Percentiles rank a stretch among this genome's conserved stretches.
Evolutionary conservation across 805 yeast genomes (phyloP).

Genomic region (Lipomyces kockii): DNA sequence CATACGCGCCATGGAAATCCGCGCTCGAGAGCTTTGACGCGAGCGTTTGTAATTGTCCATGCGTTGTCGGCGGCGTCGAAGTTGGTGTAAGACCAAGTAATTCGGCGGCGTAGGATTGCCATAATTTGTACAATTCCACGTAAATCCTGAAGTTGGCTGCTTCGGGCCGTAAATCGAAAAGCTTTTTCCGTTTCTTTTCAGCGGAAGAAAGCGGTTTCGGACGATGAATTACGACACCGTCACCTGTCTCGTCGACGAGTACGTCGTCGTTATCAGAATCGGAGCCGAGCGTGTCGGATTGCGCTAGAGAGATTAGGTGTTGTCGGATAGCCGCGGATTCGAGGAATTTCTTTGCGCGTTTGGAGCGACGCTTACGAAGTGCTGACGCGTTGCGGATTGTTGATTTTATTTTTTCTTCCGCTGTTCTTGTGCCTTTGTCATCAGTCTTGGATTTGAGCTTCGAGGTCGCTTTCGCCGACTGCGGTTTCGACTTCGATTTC

Average conservation of each 20-base stretch:
- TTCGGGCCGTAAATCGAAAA: conserved; percentile 14
- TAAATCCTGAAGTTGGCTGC: conserved; percentile 18
- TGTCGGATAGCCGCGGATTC: not conserved
- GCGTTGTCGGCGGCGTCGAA: not conserved
- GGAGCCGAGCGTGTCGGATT: not conserved
- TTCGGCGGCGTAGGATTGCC: conserved; percentile 31
- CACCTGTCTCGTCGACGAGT: not conserved
- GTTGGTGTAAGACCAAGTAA: conserved; percentile 10
- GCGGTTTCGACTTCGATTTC: not conserved
- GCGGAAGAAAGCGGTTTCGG: conserved; percentile 33
- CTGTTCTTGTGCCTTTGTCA: not conserved
- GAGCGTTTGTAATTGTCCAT: conserved; percentile 15
- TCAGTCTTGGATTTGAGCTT: not conserved
- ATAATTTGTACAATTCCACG: conserved; percentile 18
- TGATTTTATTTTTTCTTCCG: not conserved
- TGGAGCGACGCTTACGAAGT: not conserved
- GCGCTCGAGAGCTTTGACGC: conserved; percentile 30
- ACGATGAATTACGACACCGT: conserved; percentile 5
- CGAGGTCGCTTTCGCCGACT: not conserved
- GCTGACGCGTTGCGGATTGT: not conserved
- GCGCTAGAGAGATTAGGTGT: conserved; percentile 3
- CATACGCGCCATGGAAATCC: conserved; percentile 32
- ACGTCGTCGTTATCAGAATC: not conserved
- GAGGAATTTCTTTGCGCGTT: conserved; percentile 2
- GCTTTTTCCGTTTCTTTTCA: conserved; percentile 19